These are phyloP conservation scores for Diphasiastrum complanatum DNA, from an alignment of 83 land plant species.

Conservation along the genomic window DNA sequence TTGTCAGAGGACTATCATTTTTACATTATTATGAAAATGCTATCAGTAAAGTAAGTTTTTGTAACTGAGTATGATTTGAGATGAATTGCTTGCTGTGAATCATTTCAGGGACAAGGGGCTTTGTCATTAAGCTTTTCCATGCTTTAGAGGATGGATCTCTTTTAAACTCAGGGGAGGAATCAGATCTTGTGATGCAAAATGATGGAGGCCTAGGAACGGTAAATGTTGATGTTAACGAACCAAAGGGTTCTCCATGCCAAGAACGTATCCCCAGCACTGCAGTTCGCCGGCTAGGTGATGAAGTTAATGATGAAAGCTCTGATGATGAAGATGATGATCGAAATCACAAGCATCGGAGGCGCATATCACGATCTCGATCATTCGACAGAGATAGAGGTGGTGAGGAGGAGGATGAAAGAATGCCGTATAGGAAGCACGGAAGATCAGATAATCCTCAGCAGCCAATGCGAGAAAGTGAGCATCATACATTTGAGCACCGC, in stretches of 20 bases:
- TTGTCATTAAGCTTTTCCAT: constrained; percentile 43
- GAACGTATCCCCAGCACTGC: constrained; percentile 2
- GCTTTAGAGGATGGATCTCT: constrained; percentile 59
- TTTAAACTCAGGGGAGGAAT: constrained; percentile 18
- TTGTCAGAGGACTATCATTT: too few relatives aligned
- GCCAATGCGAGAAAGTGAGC: constrained; percentile 35
- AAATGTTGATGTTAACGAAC: constrained; percentile 14
- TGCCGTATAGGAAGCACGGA: constrained; percentile 41
- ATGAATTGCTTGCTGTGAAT: too few relatives aligned
- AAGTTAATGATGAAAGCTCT: constrained; percentile 58
- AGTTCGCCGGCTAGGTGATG: constrained; percentile 31
- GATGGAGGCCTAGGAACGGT: constrained; percentile 17
- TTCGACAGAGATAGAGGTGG: constrained; percentile 40
- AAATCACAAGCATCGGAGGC: constrained; percentile 88
- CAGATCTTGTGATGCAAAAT: constrained; percentile 15
- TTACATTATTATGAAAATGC: too few relatives aligned
- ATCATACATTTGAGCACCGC: constrained; percentile 32
- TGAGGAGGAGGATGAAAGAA: constrained; percentile 22
- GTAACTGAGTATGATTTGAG: too few relatives aligned
- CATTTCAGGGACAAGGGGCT: constrained; percentile 47
- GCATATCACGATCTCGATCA: constrained; percentile 61
- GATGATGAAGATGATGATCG: constrained; percentile 94
- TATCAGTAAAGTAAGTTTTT: too few relatives aligned
- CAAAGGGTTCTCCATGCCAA: constrained; percentile 11
- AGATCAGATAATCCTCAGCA: constrained; percentile 52